Evolutionary conservation across 2,329 filamentous ascomycete species (phyloP).

Genomic region (Raffaelea deltoideospora): DNA sequence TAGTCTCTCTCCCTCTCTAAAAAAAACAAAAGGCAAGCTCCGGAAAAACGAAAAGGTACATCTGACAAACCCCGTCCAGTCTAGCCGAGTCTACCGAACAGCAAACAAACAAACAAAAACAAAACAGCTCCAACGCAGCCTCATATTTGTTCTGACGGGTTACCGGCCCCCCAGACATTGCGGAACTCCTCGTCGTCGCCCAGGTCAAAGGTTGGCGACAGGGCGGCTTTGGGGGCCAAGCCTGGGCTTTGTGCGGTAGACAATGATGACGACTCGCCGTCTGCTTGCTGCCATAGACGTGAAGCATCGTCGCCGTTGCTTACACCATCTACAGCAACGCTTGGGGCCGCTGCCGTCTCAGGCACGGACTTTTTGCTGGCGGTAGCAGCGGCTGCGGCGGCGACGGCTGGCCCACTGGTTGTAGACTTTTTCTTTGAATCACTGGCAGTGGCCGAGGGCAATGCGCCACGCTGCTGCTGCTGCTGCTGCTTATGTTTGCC

Average conservation of each 20-base stretch:
- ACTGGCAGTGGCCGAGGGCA: background rate
- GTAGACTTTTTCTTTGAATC: conserved; percentile 1
- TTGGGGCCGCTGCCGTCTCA: background rate
- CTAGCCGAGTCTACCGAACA: too few species aligned
- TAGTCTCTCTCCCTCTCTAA: too few species aligned
- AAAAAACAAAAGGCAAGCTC: too few species aligned
- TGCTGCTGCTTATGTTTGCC: conserved; percentile 8
- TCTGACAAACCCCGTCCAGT: too few species aligned
- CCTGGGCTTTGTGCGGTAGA: too few species aligned
- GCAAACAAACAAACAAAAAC: too few species aligned
- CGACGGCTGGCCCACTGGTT: background rate
- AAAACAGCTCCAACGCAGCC: too few species aligned
- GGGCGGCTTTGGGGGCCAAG: background rate
- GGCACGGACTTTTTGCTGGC: background rate
- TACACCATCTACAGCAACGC: background rate
- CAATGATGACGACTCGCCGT: background rate
- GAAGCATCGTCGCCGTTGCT: conserved; percentile 9
- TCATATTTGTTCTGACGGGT: too few species aligned
- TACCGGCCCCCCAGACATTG: conserved; percentile 12
- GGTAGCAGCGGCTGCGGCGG: background rate
- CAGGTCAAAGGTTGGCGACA: conserved; percentile 8
- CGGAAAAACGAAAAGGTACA: too few species aligned
- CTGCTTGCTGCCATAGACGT: conserved; percentile 6
- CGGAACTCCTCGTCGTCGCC: conserved; percentile 10
- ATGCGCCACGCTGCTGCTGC: conserved; percentile 1